A percentile compares a stretch with the other conserved stretches of the same genome.
phyloP scores from a whole-genome alignment of 2,329 filamentous ascomycete genomes.

The Venturia carpophila region DNA sequence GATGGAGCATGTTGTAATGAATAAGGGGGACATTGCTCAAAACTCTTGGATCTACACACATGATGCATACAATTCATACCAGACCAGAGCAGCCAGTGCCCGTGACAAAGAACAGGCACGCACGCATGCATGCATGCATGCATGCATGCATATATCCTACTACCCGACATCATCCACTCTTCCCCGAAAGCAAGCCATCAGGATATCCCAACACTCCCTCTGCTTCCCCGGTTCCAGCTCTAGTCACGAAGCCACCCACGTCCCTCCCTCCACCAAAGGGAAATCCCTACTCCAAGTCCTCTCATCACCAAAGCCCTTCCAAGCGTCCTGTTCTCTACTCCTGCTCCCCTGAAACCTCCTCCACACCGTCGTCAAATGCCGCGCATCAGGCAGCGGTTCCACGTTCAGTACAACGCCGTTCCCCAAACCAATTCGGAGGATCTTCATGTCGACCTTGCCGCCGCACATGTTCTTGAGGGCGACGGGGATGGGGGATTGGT shows the following conservation, averaged over 20 bases:
- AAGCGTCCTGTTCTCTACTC: not conserved
- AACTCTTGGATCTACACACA: too few species aligned
- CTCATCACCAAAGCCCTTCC: constrained; percentile 14
- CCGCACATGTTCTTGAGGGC: constrained; percentile 3
- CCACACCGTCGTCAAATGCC: constrained; percentile 5
- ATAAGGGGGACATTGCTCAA: too few species aligned
- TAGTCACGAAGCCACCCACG: not conserved
- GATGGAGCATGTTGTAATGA: too few species aligned
- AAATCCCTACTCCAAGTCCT: not conserved
- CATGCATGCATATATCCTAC: not conserved
- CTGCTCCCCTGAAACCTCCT: not conserved
- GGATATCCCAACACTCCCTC: not conserved
- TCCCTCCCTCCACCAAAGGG: not conserved
- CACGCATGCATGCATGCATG: too few species aligned
- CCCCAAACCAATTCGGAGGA: not conserved
- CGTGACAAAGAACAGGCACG: too few species aligned
- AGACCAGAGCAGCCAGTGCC: too few species aligned
- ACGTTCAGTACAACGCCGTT: constrained; percentile 12
- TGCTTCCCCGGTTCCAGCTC: not conserved
- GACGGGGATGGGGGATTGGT: constrained; percentile 3
- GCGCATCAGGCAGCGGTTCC: not conserved
- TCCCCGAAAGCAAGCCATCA: not conserved
- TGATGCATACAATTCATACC: too few species aligned
- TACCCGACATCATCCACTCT: not conserved
- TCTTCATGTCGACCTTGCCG: constrained; percentile 7